These are phyloP conservation scores for Avena atlantica DNA, from an alignment of 176 grass and related monocot genomes.

Conservation along the genomic window DNA sequence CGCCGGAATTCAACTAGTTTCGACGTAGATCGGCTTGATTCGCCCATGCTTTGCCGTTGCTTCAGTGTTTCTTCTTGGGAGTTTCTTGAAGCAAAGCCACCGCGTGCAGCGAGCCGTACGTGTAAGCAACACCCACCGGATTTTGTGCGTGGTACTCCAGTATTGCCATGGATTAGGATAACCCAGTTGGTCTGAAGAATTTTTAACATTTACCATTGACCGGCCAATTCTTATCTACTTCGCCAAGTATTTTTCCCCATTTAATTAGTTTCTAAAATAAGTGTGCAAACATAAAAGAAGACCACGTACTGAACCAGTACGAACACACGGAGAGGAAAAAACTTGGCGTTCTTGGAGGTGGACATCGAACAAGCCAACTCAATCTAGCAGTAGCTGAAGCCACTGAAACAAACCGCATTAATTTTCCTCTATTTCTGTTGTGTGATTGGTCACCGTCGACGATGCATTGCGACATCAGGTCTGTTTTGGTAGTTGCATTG, in stretches of 20 bases:
- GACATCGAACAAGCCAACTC: background rate
- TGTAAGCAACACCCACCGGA: background rate
- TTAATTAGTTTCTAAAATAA: background rate
- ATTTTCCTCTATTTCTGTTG: background rate
- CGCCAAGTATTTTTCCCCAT: background rate
- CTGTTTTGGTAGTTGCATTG: background rate
- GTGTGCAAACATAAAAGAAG: background rate
- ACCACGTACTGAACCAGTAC: background rate
- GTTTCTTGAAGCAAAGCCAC: background rate
- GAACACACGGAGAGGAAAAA: background rate
- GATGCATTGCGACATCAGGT: background rate
- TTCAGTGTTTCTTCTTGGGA: background rate
- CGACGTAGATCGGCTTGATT: background rate
- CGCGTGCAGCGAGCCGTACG: background rate
- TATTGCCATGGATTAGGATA: background rate
- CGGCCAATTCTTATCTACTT: background rate
- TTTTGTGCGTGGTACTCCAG: background rate
- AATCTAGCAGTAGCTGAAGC: background rate
- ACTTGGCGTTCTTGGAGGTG: background rate
- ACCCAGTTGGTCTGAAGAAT: background rate
- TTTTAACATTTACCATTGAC: background rate
- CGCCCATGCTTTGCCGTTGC: constrained; percentile 4
- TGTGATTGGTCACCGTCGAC: background rate
- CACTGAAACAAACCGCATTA: background rate
- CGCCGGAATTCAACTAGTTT: background rate